These are phyloP conservation scores for Mesembryanthemum crystallinum DNA, from an alignment of 148 eudicot genomes.

Conservation along the genomic window DNA sequence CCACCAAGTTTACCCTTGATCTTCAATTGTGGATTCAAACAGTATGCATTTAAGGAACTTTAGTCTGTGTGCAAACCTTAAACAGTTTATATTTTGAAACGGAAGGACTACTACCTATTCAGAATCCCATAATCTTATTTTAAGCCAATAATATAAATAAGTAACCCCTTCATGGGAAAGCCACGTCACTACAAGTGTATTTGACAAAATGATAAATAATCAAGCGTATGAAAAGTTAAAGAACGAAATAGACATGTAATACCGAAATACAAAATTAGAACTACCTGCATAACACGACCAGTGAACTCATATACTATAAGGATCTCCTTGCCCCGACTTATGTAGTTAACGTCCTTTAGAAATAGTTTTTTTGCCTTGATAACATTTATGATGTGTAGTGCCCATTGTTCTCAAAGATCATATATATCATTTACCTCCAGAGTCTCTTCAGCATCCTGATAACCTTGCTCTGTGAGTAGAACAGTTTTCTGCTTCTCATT, in stretches of 20 bases:
- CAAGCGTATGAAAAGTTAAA: not conserved
- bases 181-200: not conserved
- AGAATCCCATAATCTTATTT: not conserved
- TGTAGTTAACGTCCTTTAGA: conserved; percentile 89
- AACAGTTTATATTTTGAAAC: no score
- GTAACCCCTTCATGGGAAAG: not conserved
- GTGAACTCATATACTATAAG: conserved; percentile 98
- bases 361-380: conserved; percentile 95
- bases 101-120: no score
- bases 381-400: conserved; percentile 85
- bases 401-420: conserved; percentile 99
- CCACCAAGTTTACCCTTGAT: no score
- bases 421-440: conserved; percentile 88
- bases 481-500: conserved; percentile 95
- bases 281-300: conserved; percentile 99
- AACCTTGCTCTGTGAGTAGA: conserved; percentile 94
- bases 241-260: not conserved
- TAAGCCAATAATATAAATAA: not conserved
- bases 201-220: not conserved
- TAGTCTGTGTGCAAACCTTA: no score
- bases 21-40: no score
- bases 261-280: not conserved
- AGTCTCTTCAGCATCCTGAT: conserved; percentile 98
- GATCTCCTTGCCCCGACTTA: conserved; percentile 89
- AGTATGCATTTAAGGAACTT: no score